Conservation (phyloP, 2,329 filamentous ascomycete genomes). For the Hortaea sp. region DNA sequence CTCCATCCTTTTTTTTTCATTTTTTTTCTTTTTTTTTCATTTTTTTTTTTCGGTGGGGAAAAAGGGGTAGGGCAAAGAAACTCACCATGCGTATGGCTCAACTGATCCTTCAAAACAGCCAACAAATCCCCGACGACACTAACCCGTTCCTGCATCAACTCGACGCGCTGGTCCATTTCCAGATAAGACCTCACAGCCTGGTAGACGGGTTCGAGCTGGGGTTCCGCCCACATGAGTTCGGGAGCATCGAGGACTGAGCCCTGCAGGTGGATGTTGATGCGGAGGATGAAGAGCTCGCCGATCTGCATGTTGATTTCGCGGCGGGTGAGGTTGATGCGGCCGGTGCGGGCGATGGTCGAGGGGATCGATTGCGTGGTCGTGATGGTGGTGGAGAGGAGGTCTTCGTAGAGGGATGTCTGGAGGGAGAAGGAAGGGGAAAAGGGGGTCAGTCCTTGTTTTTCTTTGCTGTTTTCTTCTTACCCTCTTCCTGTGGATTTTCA, state of each 20-base stretch:
- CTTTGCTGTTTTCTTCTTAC: too few relatives aligned
- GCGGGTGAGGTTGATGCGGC: slow-evolving; percentile 79
- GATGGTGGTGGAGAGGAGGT: slow-evolving; percentile 87
- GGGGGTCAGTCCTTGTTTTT: too few relatives aligned
- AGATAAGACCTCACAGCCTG: slow-evolving; percentile 90
- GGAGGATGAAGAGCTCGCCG: slow-evolving; percentile 91
- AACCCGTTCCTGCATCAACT: slow-evolving; percentile 76
- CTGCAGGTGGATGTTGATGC: slow-evolving; percentile 97
- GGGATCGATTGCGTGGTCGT: slow-evolving; percentile 89
- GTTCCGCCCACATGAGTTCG: slow-evolving; percentile 97
- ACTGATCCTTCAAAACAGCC: slow-evolving; percentile 86
- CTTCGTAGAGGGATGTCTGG: slow-evolving; percentile 88
- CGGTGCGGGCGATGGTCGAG: slow-evolving; percentile 81
- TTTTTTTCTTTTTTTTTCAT: too few relatives aligned
- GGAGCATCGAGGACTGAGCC: slow-evolving; percentile 93
- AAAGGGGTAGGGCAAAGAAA: neutral
- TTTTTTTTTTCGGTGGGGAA: too few relatives aligned
- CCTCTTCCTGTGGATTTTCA: too few relatives aligned
- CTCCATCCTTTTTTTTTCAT: too few relatives aligned
- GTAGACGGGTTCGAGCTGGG: slow-evolving; percentile 91
- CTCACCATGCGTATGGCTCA: slow-evolving; percentile 86
- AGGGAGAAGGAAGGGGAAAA: neutral
- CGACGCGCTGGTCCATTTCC: slow-evolving; percentile 94
- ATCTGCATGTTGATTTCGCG: slow-evolving; percentile 99
- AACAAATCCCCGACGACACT: slow-evolving; percentile 90